These are phyloP conservation scores for Candida insectorum DNA, from an alignment of 805 yeast genomes.

Conservation along the genomic window DNA sequence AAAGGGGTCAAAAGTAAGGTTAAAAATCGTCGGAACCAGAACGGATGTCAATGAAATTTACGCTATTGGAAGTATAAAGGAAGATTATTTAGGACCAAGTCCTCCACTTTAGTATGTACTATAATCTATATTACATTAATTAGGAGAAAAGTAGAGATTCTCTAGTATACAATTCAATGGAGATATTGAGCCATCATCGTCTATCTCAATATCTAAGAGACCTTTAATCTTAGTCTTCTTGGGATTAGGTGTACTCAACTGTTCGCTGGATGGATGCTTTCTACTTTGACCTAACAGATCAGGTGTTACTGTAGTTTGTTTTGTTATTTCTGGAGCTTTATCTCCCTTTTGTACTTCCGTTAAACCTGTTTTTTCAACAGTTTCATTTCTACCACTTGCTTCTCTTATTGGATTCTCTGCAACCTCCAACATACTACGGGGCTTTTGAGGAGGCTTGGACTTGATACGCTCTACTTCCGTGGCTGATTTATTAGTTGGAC, in stretches of 20 bases:
- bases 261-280: no score
- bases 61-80: slow-evolving; percentile 97
- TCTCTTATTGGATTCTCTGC: no score
- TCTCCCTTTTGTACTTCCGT: no score
- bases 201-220: slow-evolving; percentile 46
- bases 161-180: slow-evolving; percentile 19
- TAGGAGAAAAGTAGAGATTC: slow-evolving; percentile 3
- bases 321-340: no score
- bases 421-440: no score
- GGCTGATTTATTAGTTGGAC: no score
- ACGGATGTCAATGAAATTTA: slow-evolving; percentile 96
- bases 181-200: slow-evolving; percentile 15
- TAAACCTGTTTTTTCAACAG: no score
- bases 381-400: no score
- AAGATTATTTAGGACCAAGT: slow-evolving; percentile 90
- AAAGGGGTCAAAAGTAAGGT: slow-evolving; percentile 89
- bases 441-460: no score
- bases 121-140: slow-evolving; percentile 7
- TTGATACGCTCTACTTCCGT: no score
- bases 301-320: no score
- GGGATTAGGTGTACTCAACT: slow-evolving; percentile 1
- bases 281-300: no score
- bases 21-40: slow-evolving; percentile 95
- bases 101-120: slow-evolving; percentile 20
- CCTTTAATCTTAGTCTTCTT: slow-evolving; percentile 4